Evolutionary conservation across 495 filamentous ascomycete genomes (phyloP), one percentile per base, ranked within the genome.

Genomic region (Annulohypoxylon stygium): DNA sequence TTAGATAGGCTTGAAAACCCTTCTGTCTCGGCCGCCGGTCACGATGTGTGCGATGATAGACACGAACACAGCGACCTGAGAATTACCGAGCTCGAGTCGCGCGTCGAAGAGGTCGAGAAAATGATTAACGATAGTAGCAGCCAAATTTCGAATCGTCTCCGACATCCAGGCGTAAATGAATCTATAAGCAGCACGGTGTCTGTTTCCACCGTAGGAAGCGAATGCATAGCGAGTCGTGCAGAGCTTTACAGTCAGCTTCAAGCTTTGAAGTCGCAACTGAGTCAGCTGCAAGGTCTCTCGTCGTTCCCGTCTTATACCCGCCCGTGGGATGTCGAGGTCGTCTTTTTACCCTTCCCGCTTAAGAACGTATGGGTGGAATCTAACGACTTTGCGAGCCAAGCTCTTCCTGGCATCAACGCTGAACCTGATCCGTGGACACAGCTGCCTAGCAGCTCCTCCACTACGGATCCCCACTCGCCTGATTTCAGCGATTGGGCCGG

Each of bases 281-380:
- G 77, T 65, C 81, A 86, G 66, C 82, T 92, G 3, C 88, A 91
- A 70, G 81, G 83, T 14, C 63, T 81, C 5, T 79, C 82, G 39
- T 83, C 87, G 10, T 75, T 86, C 26, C 89, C 90, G 9, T 86
- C 89, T 0, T 81, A 79, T 55, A 78, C 78, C 18, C 82, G 85
- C n/a, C 90, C 90, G 4, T 92, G 89, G 89, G 84, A 90, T 70
- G 76, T 93, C 25, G 90, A 93, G 73, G 89, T 93, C 18, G 83
- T 92, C 16, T 86, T 92, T 58, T 73, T 92, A n/a, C 90, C 90
- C 36, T 93, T 90, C 79, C 88, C 87, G 1, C 79, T 93, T 48
- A 87, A 85, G 73, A 87, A 88, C 6, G 78, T 92, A 36, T 93
- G 90, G 90, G 84, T 86, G 70, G 78, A 81, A 43, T 71, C 83